These are phyloP conservation scores for Starmera dryadoides DNA, from an alignment of 805 yeast species.

Conservation along the genomic window DNA sequence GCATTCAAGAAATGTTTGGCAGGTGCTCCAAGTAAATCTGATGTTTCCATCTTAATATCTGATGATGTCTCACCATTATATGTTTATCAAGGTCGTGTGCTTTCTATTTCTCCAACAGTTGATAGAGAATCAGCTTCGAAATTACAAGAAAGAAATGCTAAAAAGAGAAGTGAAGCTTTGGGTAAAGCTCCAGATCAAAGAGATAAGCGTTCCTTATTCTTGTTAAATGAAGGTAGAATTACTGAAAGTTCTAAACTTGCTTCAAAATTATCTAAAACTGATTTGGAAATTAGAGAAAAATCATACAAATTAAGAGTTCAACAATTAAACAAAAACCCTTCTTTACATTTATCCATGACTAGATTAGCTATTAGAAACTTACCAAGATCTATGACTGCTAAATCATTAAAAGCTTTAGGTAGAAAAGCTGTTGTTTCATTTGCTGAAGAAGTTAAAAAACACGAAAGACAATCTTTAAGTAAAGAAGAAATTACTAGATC, in stretches of 20 bases:
- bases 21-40: slow-evolving; percentile 69
- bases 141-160: slow-evolving; percentile 67
- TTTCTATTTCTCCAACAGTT: slow-evolving; percentile 79
- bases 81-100: slow-evolving; percentile 87
- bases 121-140: slow-evolving; percentile 75
- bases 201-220: slow-evolving; percentile 78
- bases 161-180: slow-evolving; percentile 61
- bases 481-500: slow-evolving; percentile 87
- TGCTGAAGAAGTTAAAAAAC: slow-evolving; percentile 79
- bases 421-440: slow-evolving; percentile 92
- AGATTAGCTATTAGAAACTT: slow-evolving; percentile 91
- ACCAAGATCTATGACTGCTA: slow-evolving; percentile 87
- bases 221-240: slow-evolving; percentile 92
- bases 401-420: slow-evolving; percentile 83
- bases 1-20: slow-evolving; percentile 62
- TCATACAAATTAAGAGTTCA: slow-evolving; percentile 81
- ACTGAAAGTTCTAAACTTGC: slow-evolving; percentile 77
- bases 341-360: slow-evolving; percentile 87
- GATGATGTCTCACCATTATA: slow-evolving; percentile 89
- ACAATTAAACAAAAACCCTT: slow-evolving; percentile 85
- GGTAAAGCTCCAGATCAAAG: slow-evolving; percentile 77
- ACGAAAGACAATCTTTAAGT: slow-evolving; percentile 71
- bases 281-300: slow-evolving; percentile 81
- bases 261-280: slow-evolving; percentile 55
- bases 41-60: slow-evolving; percentile 66